These are phyloP conservation scores for Cryptococcus sp. DNA, from an alignment of 1,284 basidiomycete species.

Conservation along the genomic window DNA sequence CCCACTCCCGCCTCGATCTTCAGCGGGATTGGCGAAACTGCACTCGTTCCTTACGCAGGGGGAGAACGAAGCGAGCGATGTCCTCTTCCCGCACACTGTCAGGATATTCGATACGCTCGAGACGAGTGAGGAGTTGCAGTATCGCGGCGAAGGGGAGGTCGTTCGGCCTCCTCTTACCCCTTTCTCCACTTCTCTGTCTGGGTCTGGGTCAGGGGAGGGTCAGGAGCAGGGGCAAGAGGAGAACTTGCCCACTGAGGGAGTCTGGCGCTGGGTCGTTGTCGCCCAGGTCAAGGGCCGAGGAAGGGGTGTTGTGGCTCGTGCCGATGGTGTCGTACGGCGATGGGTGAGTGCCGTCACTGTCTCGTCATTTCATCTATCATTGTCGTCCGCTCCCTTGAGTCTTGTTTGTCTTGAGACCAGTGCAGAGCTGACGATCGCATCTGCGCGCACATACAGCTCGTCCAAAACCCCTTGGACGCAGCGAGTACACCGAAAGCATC, in stretches of 20 bases:
- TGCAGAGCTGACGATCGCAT: background rate
- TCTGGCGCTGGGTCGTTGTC: constrained; percentile 37
- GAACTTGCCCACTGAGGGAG: constrained; percentile 9
- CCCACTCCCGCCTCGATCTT: background rate
- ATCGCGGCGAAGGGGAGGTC: constrained; percentile 12
- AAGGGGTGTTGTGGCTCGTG: constrained; percentile 31
- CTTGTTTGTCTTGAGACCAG: no score
- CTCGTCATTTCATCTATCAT: background rate
- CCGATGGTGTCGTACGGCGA: constrained; percentile 32
- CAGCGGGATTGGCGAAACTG: background rate
- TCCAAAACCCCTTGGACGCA: constrained; percentile 18
- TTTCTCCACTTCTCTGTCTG: no score
- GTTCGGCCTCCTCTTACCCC: no score
- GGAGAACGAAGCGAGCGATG: constrained; percentile 10
- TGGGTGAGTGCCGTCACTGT: constrained; percentile 28
- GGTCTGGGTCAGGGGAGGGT: background rate
- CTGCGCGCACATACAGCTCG: constrained; percentile 4
- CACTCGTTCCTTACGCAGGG: constrained; percentile 4
- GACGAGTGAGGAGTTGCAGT: background rate
- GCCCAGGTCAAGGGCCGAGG: constrained; percentile 33
- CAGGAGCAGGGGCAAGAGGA: constrained; percentile 1
- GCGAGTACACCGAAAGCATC: constrained; percentile 1
- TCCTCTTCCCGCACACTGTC: constrained; percentile 12
- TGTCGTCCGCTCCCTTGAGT: background rate
- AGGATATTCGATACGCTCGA: constrained; percentile 9